Conservation (phyloP, 805 yeast genomes). For the Huiozyma naganishii region DNA sequence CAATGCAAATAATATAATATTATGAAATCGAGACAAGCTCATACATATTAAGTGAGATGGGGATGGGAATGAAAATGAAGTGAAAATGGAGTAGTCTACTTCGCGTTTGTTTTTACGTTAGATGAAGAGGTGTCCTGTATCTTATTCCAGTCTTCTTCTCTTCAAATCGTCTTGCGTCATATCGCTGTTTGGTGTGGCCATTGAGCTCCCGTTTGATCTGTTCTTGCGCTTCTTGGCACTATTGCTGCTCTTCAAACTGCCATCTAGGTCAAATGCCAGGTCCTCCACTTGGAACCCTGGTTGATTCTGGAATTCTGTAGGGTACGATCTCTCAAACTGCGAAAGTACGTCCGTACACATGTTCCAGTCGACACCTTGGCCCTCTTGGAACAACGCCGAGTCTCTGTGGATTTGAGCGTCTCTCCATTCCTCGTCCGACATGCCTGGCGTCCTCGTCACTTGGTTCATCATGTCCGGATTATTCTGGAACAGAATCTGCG, state of each 20-base stretch:
- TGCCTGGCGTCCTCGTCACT: conserved; percentile 15
- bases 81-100: neutral
- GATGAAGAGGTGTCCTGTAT: no score
- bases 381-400: conserved; percentile 13
- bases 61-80: neutral
- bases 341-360: conserved; percentile 22
- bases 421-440: conserved; percentile 20
- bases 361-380: conserved; percentile 22
- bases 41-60: neutral
- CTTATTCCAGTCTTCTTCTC: conserved; percentile 18
- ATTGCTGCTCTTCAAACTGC: conserved; percentile 20
- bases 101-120: neutral
- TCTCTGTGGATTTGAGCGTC: conserved; percentile 20
- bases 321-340: conserved; percentile 25
- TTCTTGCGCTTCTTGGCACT: conserved; percentile 21
- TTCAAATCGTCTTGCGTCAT: conserved; percentile 23
- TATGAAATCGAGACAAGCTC: neutral
- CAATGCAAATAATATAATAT: no score
- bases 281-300: conserved; percentile 25
- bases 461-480: conserved; percentile 25
- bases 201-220: conserved; percentile 25
- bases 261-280: conserved; percentile 28
- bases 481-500: conserved; percentile 26
- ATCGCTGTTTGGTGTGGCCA: conserved; percentile 28
- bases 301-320: conserved; percentile 24